Evolutionary conservation across 2,329 filamentous ascomycete species (phyloP).

Genomic region (Decorospora gaudefroyi): DNA sequence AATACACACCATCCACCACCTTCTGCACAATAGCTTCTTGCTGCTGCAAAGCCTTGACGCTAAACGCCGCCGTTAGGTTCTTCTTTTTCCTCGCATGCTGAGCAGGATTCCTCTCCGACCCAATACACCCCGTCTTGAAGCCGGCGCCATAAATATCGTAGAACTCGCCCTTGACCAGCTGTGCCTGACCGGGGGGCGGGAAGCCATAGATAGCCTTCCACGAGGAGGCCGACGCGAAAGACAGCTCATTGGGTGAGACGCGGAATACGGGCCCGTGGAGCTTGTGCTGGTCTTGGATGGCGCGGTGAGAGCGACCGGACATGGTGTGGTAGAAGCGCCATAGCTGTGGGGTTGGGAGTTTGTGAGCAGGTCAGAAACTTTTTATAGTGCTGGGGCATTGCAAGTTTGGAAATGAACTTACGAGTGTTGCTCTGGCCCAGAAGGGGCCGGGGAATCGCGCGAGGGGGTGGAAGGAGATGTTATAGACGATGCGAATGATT

Average conservation of each 20-base stretch:
- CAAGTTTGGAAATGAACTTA: no score
- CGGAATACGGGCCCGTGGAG: neutral
- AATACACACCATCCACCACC: no score
- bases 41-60: neutral
- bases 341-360: no score
- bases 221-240: neutral
- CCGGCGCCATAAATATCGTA: constrained; percentile 3
- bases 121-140: neutral
- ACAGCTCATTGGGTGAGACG: constrained; percentile 4
- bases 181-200: neutral
- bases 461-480: neutral
- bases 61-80: neutral
- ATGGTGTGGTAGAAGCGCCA: constrained; percentile 2
- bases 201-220: constrained; percentile 4
- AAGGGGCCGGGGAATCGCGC: neutral
- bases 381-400: no score
- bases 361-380: no score
- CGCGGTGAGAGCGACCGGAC: neutral
- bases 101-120: neutral
- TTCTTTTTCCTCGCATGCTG: neutral
- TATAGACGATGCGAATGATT: no score
- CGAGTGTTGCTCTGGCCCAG: neutral
- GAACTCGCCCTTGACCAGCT: neutral
- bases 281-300: neutral
- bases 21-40: constrained; percentile 1